Evolutionary conservation across 768 basidiomycete species (phyloP).

Genomic region (Lepiota venenata): DNA sequence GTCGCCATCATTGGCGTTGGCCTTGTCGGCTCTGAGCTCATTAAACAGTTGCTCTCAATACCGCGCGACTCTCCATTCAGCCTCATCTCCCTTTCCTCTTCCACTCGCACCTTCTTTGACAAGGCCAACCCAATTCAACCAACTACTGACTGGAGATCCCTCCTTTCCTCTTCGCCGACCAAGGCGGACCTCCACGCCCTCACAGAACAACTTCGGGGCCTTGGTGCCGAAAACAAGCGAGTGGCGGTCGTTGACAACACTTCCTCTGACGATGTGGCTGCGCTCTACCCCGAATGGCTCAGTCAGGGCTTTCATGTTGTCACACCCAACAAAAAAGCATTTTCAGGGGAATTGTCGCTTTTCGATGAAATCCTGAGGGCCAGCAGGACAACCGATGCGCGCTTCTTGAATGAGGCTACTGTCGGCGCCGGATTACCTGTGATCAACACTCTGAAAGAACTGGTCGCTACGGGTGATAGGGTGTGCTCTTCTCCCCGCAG

Average conservation of each 20-base stretch:
- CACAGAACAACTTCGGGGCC: slow-evolving; percentile 39
- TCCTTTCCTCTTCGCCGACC: slow-evolving; percentile 36
- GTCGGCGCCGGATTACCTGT: slow-evolving; percentile 96
- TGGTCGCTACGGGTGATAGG: slow-evolving; percentile 91
- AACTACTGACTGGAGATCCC: slow-evolving; percentile 33
- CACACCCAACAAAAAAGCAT: slow-evolving; percentile 98
- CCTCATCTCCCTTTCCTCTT: slow-evolving; percentile 68
- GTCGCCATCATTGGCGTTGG: slow-evolving; percentile 91
- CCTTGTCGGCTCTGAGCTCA: slow-evolving; percentile 86
- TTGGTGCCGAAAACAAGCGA: slow-evolving; percentile 44
- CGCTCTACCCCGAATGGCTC: slow-evolving; percentile 78
- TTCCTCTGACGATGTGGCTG: slow-evolving; percentile 77
- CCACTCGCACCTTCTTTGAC: slow-evolving; percentile 55
- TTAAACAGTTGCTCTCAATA: slow-evolving; percentile 73
- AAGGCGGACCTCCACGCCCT: slow-evolving; percentile 47
- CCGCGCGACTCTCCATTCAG: slow-evolving; percentile 54
- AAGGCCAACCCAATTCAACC: slow-evolving; percentile 41
- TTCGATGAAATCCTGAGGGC: slow-evolving; percentile 68
- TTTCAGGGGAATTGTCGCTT: slow-evolving; percentile 65
- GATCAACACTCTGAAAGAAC: slow-evolving; percentile 86
- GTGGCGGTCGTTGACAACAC: slow-evolving; percentile 91
- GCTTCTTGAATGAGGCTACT: slow-evolving; percentile 83
- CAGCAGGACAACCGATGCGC: slow-evolving; percentile 55
- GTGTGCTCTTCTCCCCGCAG: slow-evolving; percentile 31
- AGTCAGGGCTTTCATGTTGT: slow-evolving; percentile 79